Evolutionary conservation across 805 yeast genomes (phyloP).

Genomic region (Nakazawaea ernobii): DNA sequence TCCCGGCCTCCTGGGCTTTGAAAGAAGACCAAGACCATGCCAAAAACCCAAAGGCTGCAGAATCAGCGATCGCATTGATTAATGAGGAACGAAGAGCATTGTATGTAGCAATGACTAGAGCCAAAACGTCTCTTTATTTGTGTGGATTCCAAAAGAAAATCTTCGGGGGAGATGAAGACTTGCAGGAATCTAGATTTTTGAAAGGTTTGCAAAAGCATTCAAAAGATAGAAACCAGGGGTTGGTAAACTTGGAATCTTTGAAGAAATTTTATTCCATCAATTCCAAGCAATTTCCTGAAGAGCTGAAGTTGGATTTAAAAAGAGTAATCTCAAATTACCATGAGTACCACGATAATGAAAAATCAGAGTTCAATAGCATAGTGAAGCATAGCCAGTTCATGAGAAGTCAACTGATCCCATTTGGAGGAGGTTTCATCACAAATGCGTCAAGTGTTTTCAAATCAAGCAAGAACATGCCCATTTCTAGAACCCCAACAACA

Average conservation of each 20-base stretch:
- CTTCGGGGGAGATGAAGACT: neutral
- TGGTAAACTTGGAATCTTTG: neutral
- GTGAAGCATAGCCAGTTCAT: neutral
- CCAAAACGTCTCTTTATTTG: conserved; percentile 34
- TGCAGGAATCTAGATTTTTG: conserved; percentile 8
- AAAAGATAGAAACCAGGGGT: conserved; percentile 1
- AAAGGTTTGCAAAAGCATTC: neutral
- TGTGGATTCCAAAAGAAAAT: neutral
- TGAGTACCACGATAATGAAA: neutral
- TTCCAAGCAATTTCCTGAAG: neutral
- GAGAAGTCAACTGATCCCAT: neutral
- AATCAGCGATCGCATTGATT: conserved; percentile 18
- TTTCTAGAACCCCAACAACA: neutral
- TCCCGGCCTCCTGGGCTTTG: conserved; percentile 55
- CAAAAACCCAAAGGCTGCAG: conserved; percentile 20
- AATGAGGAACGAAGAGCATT: conserved; percentile 82
- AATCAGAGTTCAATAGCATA: too few relatives aligned
- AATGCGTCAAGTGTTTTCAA: neutral
- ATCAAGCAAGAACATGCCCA: neutral
- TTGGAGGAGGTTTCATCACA: neutral
- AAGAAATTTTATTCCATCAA: neutral
- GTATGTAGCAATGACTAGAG: conserved; percentile 87
- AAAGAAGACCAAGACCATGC: conserved; percentile 21
- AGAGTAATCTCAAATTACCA: neutral
- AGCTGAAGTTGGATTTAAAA: neutral